Percentiles rank a stretch among this genome's conserved stretches.
Conservation (phyloP, 1,284 basidiomycete species). For the Apiotrichum gracile region DNA sequence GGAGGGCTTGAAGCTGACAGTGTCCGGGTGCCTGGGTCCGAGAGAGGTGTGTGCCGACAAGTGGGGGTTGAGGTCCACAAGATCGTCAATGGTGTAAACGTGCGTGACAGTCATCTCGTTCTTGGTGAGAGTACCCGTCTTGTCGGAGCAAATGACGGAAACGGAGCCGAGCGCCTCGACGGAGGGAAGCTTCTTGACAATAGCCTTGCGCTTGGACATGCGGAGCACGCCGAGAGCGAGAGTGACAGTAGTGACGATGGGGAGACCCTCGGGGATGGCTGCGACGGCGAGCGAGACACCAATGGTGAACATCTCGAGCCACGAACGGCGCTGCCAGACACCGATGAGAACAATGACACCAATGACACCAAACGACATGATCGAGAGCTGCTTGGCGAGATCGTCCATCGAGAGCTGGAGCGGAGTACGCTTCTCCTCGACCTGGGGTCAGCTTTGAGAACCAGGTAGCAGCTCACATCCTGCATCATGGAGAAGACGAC, state of each 20-base stretch:
- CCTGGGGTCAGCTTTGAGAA: slow-evolving; percentile 48
- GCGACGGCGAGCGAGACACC: slow-evolving; percentile 96
- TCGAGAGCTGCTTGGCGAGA: slow-evolving; percentile 82
- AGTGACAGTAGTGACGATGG: slow-evolving; percentile 95
- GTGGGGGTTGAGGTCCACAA: slow-evolving; percentile 57
- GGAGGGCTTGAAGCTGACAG: slow-evolving; percentile 43
- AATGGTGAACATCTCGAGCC: slow-evolving; percentile 98
- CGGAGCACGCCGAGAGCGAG: slow-evolving; percentile 87
- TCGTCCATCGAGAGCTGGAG: slow-evolving; percentile 95
- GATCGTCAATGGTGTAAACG: slow-evolving; percentile 79
- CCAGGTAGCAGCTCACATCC: slow-evolving; percentile 56
- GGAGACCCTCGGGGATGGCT: slow-evolving; percentile 93
- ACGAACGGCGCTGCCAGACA: slow-evolving; percentile 74
- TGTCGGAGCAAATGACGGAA: slow-evolving; percentile 94
- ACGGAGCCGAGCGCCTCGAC: slow-evolving; percentile 92
- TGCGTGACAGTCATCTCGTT: slow-evolving; percentile 94
- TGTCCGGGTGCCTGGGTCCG: slow-evolving; percentile 57
- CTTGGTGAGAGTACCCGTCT: slow-evolving; percentile 93
- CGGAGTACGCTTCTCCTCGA: slow-evolving; percentile 88
- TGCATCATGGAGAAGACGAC: slow-evolving; percentile 98
- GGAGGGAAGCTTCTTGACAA: slow-evolving; percentile 92
- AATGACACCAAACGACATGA: slow-evolving; percentile 86
- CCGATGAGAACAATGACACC: slow-evolving; percentile 90
- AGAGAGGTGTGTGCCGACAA: slow-evolving; percentile 45
- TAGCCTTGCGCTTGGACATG: slow-evolving; percentile 91